Conservation (phyloP, 176 grass and related monocot genomes). For the Triticum turgidum region DNA sequence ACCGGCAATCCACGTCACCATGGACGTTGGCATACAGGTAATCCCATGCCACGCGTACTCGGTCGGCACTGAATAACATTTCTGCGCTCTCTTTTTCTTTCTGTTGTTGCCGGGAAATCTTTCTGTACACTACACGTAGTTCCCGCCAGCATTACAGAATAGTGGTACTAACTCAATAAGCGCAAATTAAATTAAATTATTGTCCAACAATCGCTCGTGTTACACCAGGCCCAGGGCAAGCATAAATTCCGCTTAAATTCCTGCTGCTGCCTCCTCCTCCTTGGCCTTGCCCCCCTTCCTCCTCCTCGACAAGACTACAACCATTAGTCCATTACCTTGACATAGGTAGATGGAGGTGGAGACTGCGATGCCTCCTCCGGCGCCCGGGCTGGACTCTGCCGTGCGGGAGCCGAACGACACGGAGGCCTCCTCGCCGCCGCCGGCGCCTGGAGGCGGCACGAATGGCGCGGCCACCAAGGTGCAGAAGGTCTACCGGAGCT, state of each 20-base stretch:
- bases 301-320: neutral
- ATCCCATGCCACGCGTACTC: neutral
- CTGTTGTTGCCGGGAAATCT: neutral
- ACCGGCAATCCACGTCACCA: neutral
- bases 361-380: slow-evolving; percentile 13
- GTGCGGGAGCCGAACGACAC: neutral
- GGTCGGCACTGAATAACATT: neutral
- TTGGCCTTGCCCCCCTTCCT: neutral
- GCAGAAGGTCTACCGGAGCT: slow-evolving; percentile 95
- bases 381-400: slow-evolving; percentile 4
- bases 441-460: slow-evolving; percentile 3
- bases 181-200: neutral
- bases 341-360: slow-evolving; percentile 38
- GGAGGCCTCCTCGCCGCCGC: slow-evolving; percentile 6
- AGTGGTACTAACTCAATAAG: neutral
- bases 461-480: slow-evolving; percentile 78
- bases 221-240: neutral
- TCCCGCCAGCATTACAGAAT: neutral
- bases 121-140: neutral
- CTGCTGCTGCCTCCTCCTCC: neutral
- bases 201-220: neutral
- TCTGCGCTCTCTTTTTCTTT: neutral
- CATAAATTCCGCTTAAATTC: neutral
- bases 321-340: neutral
- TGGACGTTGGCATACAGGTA: neutral